Evolutionary conservation across 768 basidiomycete genomes (phyloP).

Genomic region (Tubosaeta brunneosetosa): DNA sequence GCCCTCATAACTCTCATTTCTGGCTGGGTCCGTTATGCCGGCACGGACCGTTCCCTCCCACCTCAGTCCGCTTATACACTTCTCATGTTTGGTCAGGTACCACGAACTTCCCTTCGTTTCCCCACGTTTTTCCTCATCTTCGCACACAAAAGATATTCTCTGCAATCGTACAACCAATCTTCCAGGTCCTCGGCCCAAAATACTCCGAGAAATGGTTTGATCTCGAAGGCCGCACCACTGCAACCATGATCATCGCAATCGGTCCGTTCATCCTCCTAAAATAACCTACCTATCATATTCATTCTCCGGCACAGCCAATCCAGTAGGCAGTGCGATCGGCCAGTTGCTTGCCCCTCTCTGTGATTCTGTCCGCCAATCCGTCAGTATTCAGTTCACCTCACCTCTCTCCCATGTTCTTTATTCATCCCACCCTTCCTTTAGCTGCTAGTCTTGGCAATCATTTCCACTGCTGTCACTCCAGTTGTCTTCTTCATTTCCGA

Average conservation of each 20-base stretch:
- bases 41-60: conserved; percentile 53
- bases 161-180: conserved; percentile 64
- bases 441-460: conserved; percentile 69
- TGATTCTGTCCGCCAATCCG: conserved; percentile 52
- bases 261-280: conserved; percentile 24
- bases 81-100: conserved; percentile 67
- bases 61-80: conserved; percentile 55
- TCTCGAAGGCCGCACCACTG: conserved; percentile 68
- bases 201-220: conserved; percentile 87
- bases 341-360: conserved; percentile 68
- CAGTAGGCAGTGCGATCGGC: conserved; percentile 67
- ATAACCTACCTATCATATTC: background rate
- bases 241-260: conserved; percentile 57
- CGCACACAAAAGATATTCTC: conserved; percentile 46
- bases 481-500: conserved; percentile 53
- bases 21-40: conserved; percentile 75
- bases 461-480: conserved; percentile 60
- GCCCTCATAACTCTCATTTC: conserved; percentile 51
- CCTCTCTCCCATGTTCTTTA: background rate
- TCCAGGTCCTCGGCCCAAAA: conserved; percentile 72
- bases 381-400: conserved; percentile 28
- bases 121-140: background rate
- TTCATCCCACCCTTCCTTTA: conserved; percentile 20
- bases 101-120: background rate
- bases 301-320: conserved; percentile 49